Percentiles rank a stretch among this genome's conserved stretches.
Evolutionary conservation across 2,329 filamentous ascomycete genomes (phyloP).

Genomic region (Polytolypa hystricis): DNA sequence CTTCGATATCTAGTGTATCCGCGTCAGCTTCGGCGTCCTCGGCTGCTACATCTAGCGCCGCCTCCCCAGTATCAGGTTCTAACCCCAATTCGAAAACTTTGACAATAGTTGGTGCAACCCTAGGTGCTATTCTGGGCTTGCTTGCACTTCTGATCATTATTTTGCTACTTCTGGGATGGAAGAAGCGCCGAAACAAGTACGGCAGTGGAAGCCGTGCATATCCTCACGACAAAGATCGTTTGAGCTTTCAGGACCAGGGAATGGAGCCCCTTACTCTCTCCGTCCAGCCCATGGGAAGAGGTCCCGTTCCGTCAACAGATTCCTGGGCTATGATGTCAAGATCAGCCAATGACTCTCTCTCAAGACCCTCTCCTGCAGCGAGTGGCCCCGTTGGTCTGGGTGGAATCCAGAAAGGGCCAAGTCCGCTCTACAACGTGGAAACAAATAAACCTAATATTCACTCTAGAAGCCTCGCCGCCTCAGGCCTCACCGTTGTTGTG

Average conservation of each 20-base stretch:
- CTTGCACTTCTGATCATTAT: slow-evolving; percentile 58
- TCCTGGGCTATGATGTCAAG: slow-evolving; percentile 32
- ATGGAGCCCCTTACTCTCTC: slow-evolving; percentile 32
- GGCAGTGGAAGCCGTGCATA: slow-evolving; percentile 33
- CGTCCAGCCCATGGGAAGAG: slow-evolving; percentile 36
- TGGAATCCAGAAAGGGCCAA: slow-evolving; percentile 1
- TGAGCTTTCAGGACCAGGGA: slow-evolving; percentile 36
- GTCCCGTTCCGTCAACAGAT: slow-evolving; percentile 30
- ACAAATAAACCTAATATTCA: slow-evolving; percentile 12
- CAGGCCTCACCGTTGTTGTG: slow-evolving; percentile 14
- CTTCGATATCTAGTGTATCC: slow-evolving; percentile 1
- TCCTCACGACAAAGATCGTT: slow-evolving; percentile 46
- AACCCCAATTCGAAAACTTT: slow-evolving; percentile 22
- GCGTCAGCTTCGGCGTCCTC: slow-evolving; percentile 15
- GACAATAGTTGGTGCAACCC: slow-evolving; percentile 66
- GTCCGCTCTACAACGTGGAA: slow-evolving; percentile 10
- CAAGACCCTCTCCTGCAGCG: not conserved
- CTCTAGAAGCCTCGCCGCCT: slow-evolving; percentile 12
- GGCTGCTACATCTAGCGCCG: slow-evolving; percentile 18
- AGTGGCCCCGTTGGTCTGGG: not conserved
- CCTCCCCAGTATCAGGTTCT: slow-evolving; percentile 24
- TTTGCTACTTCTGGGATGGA: slow-evolving; percentile 45
- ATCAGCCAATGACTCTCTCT: slow-evolving; percentile 9
- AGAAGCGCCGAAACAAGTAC: slow-evolving; percentile 8
- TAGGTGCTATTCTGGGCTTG: slow-evolving; percentile 70